Base-by-base conservation (phyloP, 495 filamentous ascomycete species). In the Viridothelium virens region DNA sequence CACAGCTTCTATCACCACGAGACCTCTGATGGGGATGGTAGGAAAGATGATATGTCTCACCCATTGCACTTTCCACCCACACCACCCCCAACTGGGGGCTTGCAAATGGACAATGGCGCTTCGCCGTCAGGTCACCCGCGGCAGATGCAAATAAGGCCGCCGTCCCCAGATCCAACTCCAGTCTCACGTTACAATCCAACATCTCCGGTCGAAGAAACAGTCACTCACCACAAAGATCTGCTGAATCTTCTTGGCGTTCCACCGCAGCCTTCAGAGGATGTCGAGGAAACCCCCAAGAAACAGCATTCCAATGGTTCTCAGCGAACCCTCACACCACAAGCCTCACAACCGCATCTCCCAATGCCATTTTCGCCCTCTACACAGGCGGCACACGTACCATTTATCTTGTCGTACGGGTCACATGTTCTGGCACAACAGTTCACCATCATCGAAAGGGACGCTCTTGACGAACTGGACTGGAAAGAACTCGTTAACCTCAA, bases 401-500 rank as follows among this genome's bases (percentile, higher is more conserved):
- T 97, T 73, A 85, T 96, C 53, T 85, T 97, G 18, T 89, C 92
- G 0, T 96, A 94, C 69, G 91, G 95, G 74, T 94, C 92, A 11
- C 89, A 92, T 63, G 79, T 89, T 31, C 82, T 99, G 47, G 94
- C 95, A 6, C 89, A 97, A 75, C 95, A 97, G 75, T 88, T 97
- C 70, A 97, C 92, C 0, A 79, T 99, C 50, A 90, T 99, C 64
- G 95, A 99, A 75, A 95, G 95, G 78, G 92, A 96, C 71, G 95
- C 95, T 0, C 77, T 99, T 59, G 91, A 92, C 69, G 95, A 97
- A 72, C 88, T 99, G 63, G 92, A 97, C 77, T 99, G 95, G 95
- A 91, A 89, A 73, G 95, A 99, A 72, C 81, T 99, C 59, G 91
- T 99, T 63, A 91, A 97, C 38, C 89, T 99, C 83, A 85, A 85